Conservation (phyloP, 148 eudicot species). For the Chenopodium formosanum region DNA sequence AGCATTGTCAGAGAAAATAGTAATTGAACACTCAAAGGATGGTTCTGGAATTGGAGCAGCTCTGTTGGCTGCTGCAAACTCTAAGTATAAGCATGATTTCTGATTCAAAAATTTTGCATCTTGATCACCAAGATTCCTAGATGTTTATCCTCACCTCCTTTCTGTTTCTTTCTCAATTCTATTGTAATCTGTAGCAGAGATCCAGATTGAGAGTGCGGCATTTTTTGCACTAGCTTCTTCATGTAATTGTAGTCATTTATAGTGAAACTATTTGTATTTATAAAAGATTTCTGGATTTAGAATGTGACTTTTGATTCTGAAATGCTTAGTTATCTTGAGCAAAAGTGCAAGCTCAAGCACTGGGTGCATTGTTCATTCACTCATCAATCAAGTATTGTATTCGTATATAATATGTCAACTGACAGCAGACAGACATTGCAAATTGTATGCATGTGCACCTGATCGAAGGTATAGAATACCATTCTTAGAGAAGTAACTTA, state of each 20-base stretch:
- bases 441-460: background rate
- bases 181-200: background rate
- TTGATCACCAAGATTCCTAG: background rate
- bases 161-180: background rate
- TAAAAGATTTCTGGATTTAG: background rate
- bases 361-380: background rate
- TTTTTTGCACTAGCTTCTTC: background rate
- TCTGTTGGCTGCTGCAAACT: constrained; percentile 74
- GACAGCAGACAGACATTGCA: background rate
- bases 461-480: background rate
- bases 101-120: background rate
- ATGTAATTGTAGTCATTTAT: background rate
- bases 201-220: background rate
- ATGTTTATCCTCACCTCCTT: background rate
- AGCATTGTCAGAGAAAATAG: constrained; percentile 42
- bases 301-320: background rate
- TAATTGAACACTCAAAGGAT: constrained; percentile 69
- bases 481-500: background rate
- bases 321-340: background rate
- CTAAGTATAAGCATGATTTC: constrained; percentile 41
- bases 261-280: background rate
- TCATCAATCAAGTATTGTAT: background rate
- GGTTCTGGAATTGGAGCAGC: constrained; percentile 92
- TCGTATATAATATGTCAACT: background rate
- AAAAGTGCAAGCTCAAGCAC: background rate